These are phyloP conservation scores for Rhizophagus sp. DNA, from an alignment of 192 early-diverging fungal species.

Conservation along the genomic window DNA sequence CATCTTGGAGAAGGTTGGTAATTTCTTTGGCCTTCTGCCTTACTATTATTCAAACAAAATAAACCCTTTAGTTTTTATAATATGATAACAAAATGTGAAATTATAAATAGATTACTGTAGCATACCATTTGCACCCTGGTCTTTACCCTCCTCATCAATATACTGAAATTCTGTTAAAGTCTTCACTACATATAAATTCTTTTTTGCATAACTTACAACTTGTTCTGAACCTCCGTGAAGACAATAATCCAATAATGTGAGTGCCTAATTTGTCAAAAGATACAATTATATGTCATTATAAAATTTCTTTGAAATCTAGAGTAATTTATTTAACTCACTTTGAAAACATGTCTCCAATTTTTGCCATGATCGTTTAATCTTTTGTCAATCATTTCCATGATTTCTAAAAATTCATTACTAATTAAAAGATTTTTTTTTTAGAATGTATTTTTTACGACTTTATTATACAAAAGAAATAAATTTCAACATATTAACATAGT, in stretches of 20 bases:
- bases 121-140: conserved; percentile 88
- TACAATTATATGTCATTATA: too few relatives aligned
- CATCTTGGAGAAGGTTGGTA: conserved; percentile 78
- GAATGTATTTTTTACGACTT: neutral
- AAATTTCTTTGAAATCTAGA: neutral
- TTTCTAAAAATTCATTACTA: conserved; percentile 79
- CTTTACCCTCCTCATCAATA: conserved; percentile 88
- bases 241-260: conserved; percentile 85
- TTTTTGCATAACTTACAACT: conserved; percentile 82
- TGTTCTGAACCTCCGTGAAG: conserved; percentile 83
- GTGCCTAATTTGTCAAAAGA: conserved; percentile 53
- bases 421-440: neutral
- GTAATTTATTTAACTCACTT: conserved; percentile 56
- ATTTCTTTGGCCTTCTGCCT: conserved; percentile 93
- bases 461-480: neutral
- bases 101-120: neutral
- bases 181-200: conserved; percentile 92
- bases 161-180: conserved; percentile 97
- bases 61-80: neutral
- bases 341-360: conserved; percentile 98
- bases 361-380: conserved; percentile 96
- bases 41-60: conserved; percentile 55
- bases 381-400: conserved; percentile 99
- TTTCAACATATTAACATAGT: too few relatives aligned
- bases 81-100: neutral